Base-by-base conservation (phyloP, 129 eudicot species). In the Flaveria ramosissima region DNA sequence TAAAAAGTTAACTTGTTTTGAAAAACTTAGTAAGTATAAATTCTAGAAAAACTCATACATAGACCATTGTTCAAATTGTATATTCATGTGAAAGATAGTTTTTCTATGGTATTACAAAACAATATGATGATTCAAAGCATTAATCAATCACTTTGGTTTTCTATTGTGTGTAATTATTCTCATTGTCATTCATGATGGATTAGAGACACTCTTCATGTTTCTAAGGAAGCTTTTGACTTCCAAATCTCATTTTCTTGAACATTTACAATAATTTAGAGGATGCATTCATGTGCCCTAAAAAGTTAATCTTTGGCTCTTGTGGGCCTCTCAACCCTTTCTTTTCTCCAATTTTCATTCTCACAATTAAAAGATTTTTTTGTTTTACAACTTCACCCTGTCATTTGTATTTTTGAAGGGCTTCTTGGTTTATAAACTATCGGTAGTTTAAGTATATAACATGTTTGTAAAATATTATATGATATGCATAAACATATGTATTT, bases 201-300 rank as follows among this genome's bases (percentile, higher is more conserved):
- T 74, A 17, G 50, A 61, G 76, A 80, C 80, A 74, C 39, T 30
- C 82, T 68, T 64, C 80, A 80, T 67, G 84, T 80, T 80, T 80
- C 71, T 80, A 67, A 74, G 82, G 85, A 73, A 82, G 77, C 85
- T 77, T 77, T 82, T 77, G 85, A 82, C 75, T 73, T 65, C 30
- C 21, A 76, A 73, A 67, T 82, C 23, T 73, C 79, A 71, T 63
- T 71, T 77, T 43, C 75, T 71, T 73, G 69, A 71, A 72, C 74
- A 70, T 14, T 69, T 74, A 47, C 16, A 70, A 53, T 68, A 47
- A 43, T 65, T 77, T 72, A 66, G 19, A 56, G 64, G 74, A 82
- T 42, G 46, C 81, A 72, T 83, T 80, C 80, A 74, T 76, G 82
- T 71, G 82, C 77, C 86, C 78, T 67, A 75, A 82, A 82, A 82